Base-by-base conservation (phyloP, 139 green algal genomes). In the Pseudopediastrum boryanum region DNA sequence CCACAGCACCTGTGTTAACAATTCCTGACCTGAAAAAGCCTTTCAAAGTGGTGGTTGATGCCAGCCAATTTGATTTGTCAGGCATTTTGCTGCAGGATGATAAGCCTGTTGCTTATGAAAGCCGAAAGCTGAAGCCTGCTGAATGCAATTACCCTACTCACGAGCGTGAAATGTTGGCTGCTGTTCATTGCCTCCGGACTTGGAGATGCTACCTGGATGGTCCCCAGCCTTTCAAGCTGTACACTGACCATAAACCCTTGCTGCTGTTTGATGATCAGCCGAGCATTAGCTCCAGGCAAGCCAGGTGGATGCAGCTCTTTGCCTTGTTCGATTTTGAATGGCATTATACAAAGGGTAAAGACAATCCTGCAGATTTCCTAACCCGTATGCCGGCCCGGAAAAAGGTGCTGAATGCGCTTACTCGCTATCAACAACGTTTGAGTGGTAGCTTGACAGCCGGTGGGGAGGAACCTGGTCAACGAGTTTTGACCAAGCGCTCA, bases 151-250 rank as follows among this genome's bases (percentile, higher is more conserved):
- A 92, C 67, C 44, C 71, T 0, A 81, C 72, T 13, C 52, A 36
- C n/a, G 85, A 90, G 13, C 83, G 85, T 12, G 83, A 92, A n/a
- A 46, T 88, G 36, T 46, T 90, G 0, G 89, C 65, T 21, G 69
- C 91, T 21, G 59, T 87, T 2, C 23, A 79, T 9, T 66, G 76
- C 0, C 25, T 86, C 2, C 44, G 71, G 7, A 2, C 83, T n/a
- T 91, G 83, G 87, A 39, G 85, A 7, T 73, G 72, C 38, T 90
- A 88, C 33, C 46, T 90, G 0, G 50, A 82, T 13, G 79, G 79
- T 3, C 42, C 27, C 21, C 38, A 44, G n/a, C n/a, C n/a, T 2
- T n/a, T 81, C 27, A 68, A 43, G 2, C 13, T 85, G 9, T 79
- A 83, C 10, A 84, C 87, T 64, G 85, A 92, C 54, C 80, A 90